Evolutionary conservation across 345 rosid species (phyloP).

Genomic region (Bruguiera gymnorhiza): DNA sequence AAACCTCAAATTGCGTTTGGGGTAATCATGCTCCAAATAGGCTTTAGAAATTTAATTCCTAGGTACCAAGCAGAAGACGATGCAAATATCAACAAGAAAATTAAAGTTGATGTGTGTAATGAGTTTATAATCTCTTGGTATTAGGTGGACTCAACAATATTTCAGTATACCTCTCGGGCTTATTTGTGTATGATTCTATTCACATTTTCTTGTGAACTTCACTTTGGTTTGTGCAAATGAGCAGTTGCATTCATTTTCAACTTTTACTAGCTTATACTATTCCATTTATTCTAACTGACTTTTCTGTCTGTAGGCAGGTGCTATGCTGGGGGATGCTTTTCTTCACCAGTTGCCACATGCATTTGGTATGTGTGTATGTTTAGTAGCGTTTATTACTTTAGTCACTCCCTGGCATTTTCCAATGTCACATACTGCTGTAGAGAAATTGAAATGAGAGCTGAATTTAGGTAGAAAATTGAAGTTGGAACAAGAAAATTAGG

Average conservation of each 20-base stretch:
- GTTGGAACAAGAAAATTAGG: too few species aligned
- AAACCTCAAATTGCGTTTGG: too few species aligned
- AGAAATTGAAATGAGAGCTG: too few species aligned
- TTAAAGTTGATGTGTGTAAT: not conserved
- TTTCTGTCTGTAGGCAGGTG: conserved; percentile 71
- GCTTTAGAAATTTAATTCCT: too few species aligned
- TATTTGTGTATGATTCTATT: not conserved
- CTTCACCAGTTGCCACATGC: conserved; percentile 99
- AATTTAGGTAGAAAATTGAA: too few species aligned
- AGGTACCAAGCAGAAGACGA: too few species aligned
- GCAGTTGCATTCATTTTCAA: not conserved
- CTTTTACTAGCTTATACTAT: not conserved
- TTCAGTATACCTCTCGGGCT: too few species aligned
- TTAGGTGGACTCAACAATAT: not conserved
- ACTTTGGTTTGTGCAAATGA: conserved; percentile 4
- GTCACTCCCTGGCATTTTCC: too few species aligned
- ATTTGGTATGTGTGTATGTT: conserved; percentile 56
- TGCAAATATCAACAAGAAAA: not conserved
- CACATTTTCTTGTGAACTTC: not conserved
- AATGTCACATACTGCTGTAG: too few species aligned
- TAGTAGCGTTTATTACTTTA: too few species aligned
- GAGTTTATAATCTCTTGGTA: not conserved
- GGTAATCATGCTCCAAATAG: too few species aligned
- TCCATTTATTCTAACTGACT: conserved; percentile 10
- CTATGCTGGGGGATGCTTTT: conserved; percentile 99